Conservation (phyloP, 441 rosid species). For the Erodium chrysanthum region DNA sequence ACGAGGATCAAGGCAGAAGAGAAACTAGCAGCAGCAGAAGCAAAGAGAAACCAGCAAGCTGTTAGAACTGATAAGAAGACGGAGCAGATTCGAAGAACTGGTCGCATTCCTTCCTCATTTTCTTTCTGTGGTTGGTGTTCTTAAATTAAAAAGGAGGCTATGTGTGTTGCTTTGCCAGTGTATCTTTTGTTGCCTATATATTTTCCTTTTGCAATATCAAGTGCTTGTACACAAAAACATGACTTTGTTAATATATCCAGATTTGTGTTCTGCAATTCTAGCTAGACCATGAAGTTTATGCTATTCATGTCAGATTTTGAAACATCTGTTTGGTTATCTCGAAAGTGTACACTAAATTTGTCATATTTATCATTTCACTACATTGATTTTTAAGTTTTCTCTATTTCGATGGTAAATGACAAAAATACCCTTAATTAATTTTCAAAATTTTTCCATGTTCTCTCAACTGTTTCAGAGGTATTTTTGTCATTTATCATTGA, state of each 20-base stretch:
- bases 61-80: conserved; percentile 50
- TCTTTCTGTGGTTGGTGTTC: conserved; percentile 45
- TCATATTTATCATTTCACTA: too few species aligned
- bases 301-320: too few species aligned
- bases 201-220: conserved; percentile 3
- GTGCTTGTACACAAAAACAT: background rate
- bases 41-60: conserved; percentile 40
- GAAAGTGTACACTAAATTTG: too few species aligned
- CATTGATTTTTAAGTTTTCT: too few species aligned
- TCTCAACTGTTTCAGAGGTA: too few species aligned
- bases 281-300: too few species aligned
- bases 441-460: too few species aligned
- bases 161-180: background rate
- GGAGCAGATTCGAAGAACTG: conserved; percentile 48
- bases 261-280: too few species aligned
- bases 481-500: too few species aligned
- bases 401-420: too few species aligned
- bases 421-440: too few species aligned
- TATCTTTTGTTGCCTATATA: background rate
- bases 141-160: conserved; percentile 17
- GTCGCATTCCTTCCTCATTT: conserved; percentile 45
- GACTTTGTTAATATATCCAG: background rate
- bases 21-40: conserved; percentile 53
- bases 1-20: conserved; percentile 56
- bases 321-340: too few species aligned